phyloP scores from a whole-genome alignment of 176 grass and related monocot genomes.

The Cenchrus purpureus region DNA sequence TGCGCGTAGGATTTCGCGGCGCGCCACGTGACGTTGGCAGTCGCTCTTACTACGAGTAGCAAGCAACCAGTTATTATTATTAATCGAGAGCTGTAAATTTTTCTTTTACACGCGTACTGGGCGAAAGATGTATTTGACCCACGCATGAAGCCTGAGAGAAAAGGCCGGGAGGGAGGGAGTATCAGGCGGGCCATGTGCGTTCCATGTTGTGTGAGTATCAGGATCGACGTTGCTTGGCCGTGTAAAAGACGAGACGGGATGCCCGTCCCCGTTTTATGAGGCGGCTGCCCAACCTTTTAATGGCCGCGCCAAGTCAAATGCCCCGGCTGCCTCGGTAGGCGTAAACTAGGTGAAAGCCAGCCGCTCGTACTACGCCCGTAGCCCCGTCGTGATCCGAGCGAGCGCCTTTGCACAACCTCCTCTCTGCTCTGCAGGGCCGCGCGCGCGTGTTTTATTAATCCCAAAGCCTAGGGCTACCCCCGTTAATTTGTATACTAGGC shows the following conservation, averaged over 20 bases:
- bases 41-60: not conserved
- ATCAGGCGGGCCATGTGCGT: slow-evolving; percentile 32
- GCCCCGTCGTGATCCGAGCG: slow-evolving; percentile 36
- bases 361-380: slow-evolving; percentile 47
- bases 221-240: slow-evolving; percentile 28
- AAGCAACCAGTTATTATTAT: not conserved
- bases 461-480: slow-evolving; percentile 13
- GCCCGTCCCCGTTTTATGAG: slow-evolving; percentile 54
- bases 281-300: slow-evolving; percentile 47
- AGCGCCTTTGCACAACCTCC: not conserved
- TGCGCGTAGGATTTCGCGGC: not conserved
- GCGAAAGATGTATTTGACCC: not conserved
- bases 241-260: slow-evolving; percentile 36
- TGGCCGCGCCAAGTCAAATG: slow-evolving; percentile 59
- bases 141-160: no score
- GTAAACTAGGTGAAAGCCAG: slow-evolving; percentile 59
- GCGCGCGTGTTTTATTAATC: slow-evolving; percentile 16
- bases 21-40: not conserved
- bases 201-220: slow-evolving; percentile 1
- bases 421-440: slow-evolving; percentile 18
- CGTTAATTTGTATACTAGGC: not conserved
- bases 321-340: slow-evolving; percentile 29
- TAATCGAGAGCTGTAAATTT: no score
- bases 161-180: not conserved
- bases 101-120: not conserved